Percentiles rank a stretch among this genome's conserved stretches.
Evolutionary conservation across 805 yeast species (phyloP).

Genomic region (Kluyveromyces lactis): DNA sequence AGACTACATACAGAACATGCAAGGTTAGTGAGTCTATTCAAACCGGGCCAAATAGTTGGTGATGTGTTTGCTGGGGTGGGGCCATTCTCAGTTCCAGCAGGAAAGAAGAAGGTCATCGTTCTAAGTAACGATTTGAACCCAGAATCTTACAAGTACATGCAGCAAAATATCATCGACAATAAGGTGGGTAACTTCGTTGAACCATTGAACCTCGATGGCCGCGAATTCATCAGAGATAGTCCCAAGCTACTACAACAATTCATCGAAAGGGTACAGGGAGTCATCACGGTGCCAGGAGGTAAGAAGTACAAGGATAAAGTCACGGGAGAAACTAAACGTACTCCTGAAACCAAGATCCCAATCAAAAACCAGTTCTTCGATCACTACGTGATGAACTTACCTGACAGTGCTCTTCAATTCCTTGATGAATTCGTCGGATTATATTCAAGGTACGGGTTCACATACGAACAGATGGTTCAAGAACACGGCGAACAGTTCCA

Average conservation of each 20-base stretch:
- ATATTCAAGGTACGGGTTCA: conserved; percentile 30
- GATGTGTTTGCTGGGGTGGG: conserved; percentile 99
- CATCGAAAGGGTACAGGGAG: conserved; percentile 30
- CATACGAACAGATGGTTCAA: conserved; percentile 27
- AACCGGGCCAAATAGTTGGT: conserved; percentile 67
- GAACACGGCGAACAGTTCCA: conserved; percentile 37
- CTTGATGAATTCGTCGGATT: conserved; percentile 71
- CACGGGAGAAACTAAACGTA: conserved; percentile 15
- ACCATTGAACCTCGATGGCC: conserved; percentile 72
- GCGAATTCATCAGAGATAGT: conserved; percentile 63
- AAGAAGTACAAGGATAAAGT: conserved; percentile 31
- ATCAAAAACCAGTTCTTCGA: conserved; percentile 27
- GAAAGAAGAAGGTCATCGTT: conserved; percentile 68
- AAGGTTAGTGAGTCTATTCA: conserved; percentile 54
- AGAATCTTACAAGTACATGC: conserved; percentile 64
- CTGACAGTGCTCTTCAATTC: conserved; percentile 85
- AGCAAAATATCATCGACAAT: conserved; percentile 55
- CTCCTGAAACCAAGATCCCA: conserved; percentile 15
- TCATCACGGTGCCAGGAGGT: conserved; percentile 32
- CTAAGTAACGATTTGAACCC: conserved; percentile 94
- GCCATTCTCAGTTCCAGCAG: conserved; percentile 96
- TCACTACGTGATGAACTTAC: conserved; percentile 91
- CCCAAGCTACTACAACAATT: conserved; percentile 44
- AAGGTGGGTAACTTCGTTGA: conserved; percentile 51
- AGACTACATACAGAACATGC: conserved; percentile 91